phyloP scores from a whole-genome alignment of 2,329 filamentous ascomycete genomes.

The Ascochyta fabae region DNA sequence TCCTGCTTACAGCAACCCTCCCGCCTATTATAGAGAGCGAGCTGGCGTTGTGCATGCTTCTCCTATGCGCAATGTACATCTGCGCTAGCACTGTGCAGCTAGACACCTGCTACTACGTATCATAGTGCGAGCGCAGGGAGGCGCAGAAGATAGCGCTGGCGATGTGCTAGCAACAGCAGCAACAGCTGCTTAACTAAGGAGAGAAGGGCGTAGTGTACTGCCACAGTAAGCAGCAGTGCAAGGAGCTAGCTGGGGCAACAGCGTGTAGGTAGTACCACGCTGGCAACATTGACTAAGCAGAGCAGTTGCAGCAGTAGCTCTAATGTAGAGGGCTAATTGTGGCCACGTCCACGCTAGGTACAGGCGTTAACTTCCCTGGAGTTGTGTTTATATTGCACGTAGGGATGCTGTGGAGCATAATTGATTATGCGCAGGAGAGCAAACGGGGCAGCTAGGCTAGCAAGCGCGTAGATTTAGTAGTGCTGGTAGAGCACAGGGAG shows the following conservation, averaged over 20 bases:
- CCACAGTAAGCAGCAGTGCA: constrained; percentile 15
- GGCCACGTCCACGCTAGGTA: constrained; percentile 25
- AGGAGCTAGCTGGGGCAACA: constrained; percentile 15
- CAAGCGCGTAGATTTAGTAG: constrained; percentile 6
- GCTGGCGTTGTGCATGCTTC: constrained; percentile 18
- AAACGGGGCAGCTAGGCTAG: constrained; percentile 2
- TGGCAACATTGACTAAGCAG: constrained; percentile 1
- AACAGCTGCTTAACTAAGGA: not conserved
- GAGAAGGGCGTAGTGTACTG: constrained; percentile 26
- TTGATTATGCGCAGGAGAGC: constrained; percentile 16
- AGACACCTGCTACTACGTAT: constrained; percentile 20
- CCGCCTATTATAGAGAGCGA: constrained; percentile 13
- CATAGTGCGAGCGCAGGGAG: constrained; percentile 4
- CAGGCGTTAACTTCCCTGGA: constrained; percentile 22
- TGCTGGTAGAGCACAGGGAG: constrained; percentile 4
- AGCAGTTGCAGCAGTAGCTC: constrained; percentile 18
- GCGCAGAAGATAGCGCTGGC: constrained; percentile 5
- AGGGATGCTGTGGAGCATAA: constrained; percentile 20
- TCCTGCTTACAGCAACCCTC: constrained; percentile 23
- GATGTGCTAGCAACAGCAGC: not conserved
- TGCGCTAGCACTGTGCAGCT: constrained; percentile 11
- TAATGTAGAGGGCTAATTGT: constrained; percentile 22
- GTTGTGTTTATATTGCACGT: constrained; percentile 22
- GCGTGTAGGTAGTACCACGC: constrained; percentile 24
- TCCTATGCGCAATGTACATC: constrained; percentile 19